Evolutionary conservation across 2,329 filamentous ascomycete species (phyloP), one percentile per base, ranked within the genome.

Genomic region (Microsporum ferrugineum): DNA sequence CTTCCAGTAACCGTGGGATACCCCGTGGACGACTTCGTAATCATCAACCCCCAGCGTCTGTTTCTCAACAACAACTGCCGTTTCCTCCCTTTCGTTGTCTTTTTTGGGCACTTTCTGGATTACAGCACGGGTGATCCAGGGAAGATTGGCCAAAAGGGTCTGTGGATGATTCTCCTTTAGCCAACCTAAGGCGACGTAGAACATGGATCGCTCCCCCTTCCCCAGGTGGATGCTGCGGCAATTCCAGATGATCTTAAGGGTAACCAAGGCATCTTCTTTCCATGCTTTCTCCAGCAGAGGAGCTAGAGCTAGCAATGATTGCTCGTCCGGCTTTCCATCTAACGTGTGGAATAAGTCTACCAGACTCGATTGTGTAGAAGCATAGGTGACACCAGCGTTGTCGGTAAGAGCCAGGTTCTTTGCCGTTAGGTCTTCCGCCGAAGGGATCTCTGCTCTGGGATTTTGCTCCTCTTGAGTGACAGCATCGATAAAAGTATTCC

Each of bases 1-100:
- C 64, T 85, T 84, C 81, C 82, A 85, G 70, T 84, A 85, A 0
- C 83, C 82, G 58, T 85, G 83, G 3, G 83, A 73, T 1, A 82
- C 75, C 0, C 79, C 78, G 41, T 80, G 69, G 53, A 71, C 70
- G 14, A 80, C 74, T 43, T 82, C 77, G 61, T 75, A 75, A 4
- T 78, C 75, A 12, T 75, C 69, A 1, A 71, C 68, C 0, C 69
- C 67, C 10, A 67, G 64, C 2, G 64, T 63, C 7, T 62, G 62
- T 58, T 68, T 64, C 2, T 72, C 69, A 10, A 73, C 64, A 36
- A 55, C 33, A 2, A 76, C 63, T 1, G 75, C 70, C n/a, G 74
- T 62, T 6, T 43, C 38, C 14, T 71, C 72, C 2, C 73, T 72
- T 6, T 64, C 66, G 8, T 75, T 68, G 39, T 72, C 69, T 63